Conservation (phyloP, 1,284 basidiomycete genomes). For the Trichosporon sp. region DNA sequence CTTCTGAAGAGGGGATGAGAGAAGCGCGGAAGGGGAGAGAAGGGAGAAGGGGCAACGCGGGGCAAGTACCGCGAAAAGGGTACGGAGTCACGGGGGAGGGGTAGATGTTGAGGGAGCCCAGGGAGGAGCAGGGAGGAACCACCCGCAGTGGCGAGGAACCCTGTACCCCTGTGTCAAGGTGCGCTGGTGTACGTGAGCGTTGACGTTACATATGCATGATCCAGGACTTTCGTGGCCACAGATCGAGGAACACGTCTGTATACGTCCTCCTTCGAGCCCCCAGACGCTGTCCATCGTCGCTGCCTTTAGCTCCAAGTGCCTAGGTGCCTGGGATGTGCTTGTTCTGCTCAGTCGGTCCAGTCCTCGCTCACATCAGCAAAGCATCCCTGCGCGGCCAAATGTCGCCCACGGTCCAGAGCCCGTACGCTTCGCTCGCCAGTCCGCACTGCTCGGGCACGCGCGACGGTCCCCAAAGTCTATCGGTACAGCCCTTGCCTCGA, state of each 20-base stretch:
- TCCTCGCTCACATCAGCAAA: background rate
- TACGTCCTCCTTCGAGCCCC: background rate
- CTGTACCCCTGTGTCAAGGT: conserved; percentile 18
- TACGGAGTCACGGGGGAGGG: conserved; percentile 2
- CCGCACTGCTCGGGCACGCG: conserved; percentile 5
- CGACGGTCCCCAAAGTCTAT: background rate
- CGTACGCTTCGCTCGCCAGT: background rate
- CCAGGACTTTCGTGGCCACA: conserved; percentile 1
- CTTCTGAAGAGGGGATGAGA: too few species aligned
- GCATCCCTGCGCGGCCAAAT: background rate
- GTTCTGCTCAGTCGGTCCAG: background rate
- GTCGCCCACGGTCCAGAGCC: background rate
- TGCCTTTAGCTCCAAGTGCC: background rate
- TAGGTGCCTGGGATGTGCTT: background rate
- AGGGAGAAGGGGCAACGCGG: conserved; percentile 1
- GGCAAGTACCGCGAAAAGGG: conserved; percentile 3
- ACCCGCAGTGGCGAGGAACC: conserved; percentile 10
- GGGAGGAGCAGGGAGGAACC: background rate
- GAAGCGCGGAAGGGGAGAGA: background rate
- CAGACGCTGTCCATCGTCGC: too few species aligned
- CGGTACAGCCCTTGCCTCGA: background rate
- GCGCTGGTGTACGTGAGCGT: conserved; percentile 6
- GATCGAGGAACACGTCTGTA: background rate
- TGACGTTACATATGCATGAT: conserved; percentile 19
- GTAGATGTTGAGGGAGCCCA: background rate